Percentiles rank a stretch among this genome's conserved stretches.
phyloP scores from a whole-genome alignment of 2,329 filamentous ascomycete genomes.

The Talaromyces sp. region DNA sequence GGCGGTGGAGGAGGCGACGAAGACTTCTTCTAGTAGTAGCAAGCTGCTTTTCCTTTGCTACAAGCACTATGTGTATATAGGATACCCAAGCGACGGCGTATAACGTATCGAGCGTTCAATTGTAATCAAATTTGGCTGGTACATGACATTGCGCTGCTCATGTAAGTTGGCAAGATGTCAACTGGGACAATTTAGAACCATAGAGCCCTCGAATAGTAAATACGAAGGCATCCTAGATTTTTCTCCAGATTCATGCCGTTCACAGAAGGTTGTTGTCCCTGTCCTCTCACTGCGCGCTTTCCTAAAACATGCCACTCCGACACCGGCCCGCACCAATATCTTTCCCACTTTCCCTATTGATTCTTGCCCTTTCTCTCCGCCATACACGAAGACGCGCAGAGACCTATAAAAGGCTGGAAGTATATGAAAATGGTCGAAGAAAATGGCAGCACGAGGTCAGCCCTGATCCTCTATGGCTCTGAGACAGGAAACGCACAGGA shows the following conservation, averaged over 20 bases:
- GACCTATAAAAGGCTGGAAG: neutral
- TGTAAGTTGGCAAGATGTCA: neutral
- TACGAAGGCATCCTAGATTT: too few relatives aligned
- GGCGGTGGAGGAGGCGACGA: constrained; percentile 50
- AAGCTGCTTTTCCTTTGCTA: constrained; percentile 26
- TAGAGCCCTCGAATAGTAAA: too few relatives aligned
- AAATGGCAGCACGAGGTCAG: constrained; percentile 36
- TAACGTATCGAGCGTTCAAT: neutral
- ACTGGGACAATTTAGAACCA: neutral
- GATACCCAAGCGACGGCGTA: constrained; percentile 13
- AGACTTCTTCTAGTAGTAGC: constrained; percentile 29
- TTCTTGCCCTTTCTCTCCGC: neutral
- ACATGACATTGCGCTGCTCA: neutral
- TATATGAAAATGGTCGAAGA: constrained; percentile 23
- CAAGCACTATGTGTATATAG: neutral
- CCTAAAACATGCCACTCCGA: constrained; percentile 9
- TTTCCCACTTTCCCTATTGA: neutral
- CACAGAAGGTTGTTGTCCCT: neutral
- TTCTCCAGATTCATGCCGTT: too few relatives aligned
- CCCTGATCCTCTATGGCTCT: constrained; percentile 81
- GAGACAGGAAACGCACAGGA: constrained; percentile 95
- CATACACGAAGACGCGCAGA: neutral
- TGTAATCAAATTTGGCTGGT: neutral
- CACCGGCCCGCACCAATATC: constrained; percentile 7
- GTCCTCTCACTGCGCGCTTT: neutral